These are phyloP conservation scores for Saturnispora diversa DNA, from an alignment of 805 yeast genomes.

Conservation along the genomic window DNA sequence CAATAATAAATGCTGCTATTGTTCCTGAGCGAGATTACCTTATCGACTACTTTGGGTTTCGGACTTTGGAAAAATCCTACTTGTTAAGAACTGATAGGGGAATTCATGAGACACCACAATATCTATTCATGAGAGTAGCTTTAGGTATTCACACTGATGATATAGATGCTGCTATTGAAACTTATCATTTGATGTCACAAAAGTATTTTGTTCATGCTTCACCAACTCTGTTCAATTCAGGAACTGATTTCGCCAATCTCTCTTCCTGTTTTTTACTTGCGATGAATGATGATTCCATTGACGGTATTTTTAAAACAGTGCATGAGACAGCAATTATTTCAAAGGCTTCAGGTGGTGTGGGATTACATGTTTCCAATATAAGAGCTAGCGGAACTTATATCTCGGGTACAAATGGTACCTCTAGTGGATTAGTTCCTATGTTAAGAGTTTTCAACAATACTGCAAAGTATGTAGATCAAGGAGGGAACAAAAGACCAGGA, in stretches of 20 bases:
- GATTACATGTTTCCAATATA: constrained; percentile 80
- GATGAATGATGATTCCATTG: constrained; percentile 91
- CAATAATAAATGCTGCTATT: constrained; percentile 59
- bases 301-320: constrained; percentile 86
- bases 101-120: constrained; percentile 90
- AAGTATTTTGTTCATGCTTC: constrained; percentile 91
- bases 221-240: constrained; percentile 91
- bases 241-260: constrained; percentile 75
- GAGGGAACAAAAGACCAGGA: constrained; percentile 97
- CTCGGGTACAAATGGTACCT: constrained; percentile 86
- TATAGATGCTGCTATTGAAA: constrained; percentile 60
- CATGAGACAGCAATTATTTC: constrained; percentile 85
- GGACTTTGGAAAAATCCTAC: constrained; percentile 86
- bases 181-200: constrained; percentile 80
- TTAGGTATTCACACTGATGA: constrained; percentile 78
- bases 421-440: constrained; percentile 95
- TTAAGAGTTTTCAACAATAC: constrained; percentile 89
- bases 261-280: constrained; percentile 90
- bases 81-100: constrained; percentile 54
- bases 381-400: constrained; percentile 82
- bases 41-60: constrained; percentile 81
- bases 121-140: constrained; percentile 81
- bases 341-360: constrained; percentile 94
- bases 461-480: constrained; percentile 96
- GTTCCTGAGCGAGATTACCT: constrained; percentile 66